phyloP scores from a whole-genome alignment of 352 stramenopile genomes.

The Globisporangium spiculum region DNA sequence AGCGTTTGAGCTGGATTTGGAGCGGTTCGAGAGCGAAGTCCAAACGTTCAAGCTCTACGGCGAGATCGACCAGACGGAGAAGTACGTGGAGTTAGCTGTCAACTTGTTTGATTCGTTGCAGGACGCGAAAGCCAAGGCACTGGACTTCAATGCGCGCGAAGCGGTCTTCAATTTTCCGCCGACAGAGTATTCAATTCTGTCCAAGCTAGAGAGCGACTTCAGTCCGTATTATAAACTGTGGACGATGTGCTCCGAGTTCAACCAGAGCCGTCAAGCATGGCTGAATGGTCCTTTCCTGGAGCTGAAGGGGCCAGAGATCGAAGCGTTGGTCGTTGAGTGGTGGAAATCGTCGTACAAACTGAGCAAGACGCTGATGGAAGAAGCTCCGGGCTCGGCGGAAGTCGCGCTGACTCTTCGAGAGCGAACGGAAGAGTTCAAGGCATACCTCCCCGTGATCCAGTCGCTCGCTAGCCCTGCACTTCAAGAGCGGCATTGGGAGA shows the following conservation, averaged over 20 bases:
- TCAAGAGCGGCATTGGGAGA: slow-evolving; percentile 92
- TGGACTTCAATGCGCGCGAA: slow-evolving; percentile 92
- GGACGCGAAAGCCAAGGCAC: slow-evolving; percentile 87
- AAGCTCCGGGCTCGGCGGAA: slow-evolving; percentile 83
- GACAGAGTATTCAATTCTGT: slow-evolving; percentile 89
- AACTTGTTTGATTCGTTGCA: slow-evolving; percentile 88
- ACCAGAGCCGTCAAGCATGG: slow-evolving; percentile 89
- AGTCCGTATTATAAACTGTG: slow-evolving; percentile 92
- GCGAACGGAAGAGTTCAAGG: slow-evolving; percentile 90
- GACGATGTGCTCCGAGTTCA: slow-evolving; percentile 95
- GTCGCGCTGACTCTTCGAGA: slow-evolving; percentile 87
- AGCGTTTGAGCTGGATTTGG: slow-evolving; percentile 76
- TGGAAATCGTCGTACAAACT: slow-evolving; percentile 93
- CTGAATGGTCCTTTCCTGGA: slow-evolving; percentile 91
- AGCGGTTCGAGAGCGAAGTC: slow-evolving; percentile 89
- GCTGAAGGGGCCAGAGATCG: slow-evolving; percentile 87
- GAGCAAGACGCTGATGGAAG: slow-evolving; percentile 87
- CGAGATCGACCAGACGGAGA: slow-evolving; percentile 86
- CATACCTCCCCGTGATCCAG: slow-evolving; percentile 92
- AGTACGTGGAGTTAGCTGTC: slow-evolving; percentile 87
- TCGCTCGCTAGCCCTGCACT: slow-evolving; percentile 89
- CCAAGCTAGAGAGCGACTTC: slow-evolving; percentile 85
- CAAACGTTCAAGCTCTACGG: slow-evolving; percentile 86
- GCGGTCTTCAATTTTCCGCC: slow-evolving; percentile 92
- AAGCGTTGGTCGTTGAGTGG: slow-evolving; percentile 89